Percentiles rank a stretch among this genome's conserved stretches.
Evolutionary conservation across 2,329 filamentous ascomycete species (phyloP).

Genomic region (Talaromyces amestolkiae): DNA sequence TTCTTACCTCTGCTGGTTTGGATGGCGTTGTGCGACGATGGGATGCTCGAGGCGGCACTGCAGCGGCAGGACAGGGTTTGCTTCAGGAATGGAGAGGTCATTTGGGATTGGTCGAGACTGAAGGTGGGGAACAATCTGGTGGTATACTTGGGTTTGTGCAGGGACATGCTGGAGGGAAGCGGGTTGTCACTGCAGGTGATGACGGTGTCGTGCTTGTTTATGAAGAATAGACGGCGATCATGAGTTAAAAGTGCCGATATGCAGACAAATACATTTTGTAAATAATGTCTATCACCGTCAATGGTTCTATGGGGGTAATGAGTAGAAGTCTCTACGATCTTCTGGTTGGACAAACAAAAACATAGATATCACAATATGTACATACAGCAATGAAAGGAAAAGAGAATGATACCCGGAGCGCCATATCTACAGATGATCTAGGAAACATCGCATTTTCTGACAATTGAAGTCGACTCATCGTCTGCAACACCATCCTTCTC

Average conservation of each 20-base stretch:
- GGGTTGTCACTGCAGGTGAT: conserved; percentile 86
- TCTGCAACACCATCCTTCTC: conserved; percentile 13
- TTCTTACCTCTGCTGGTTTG: conserved; percentile 85
- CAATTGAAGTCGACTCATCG: conserved; percentile 1
- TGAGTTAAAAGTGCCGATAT: not conserved
- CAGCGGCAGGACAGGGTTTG: conserved; percentile 66
- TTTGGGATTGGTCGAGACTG: conserved; percentile 39
- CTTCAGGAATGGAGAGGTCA: conserved; percentile 90
- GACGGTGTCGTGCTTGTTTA: conserved; percentile 58
- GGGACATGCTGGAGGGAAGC: conserved; percentile 62
- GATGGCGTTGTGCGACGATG: conserved; percentile 87
- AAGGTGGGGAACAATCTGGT: conserved; percentile 73
- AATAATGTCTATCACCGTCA: not conserved
- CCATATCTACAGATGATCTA: conserved; percentile 22
- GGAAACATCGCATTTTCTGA: conserved; percentile 11
- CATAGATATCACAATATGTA: conserved; percentile 20
- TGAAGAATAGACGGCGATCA: conserved; percentile 33
- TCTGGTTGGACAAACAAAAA: not conserved
- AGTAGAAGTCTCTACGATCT: not conserved
- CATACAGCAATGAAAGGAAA: conserved; percentile 20
- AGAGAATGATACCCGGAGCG: conserved; percentile 20
- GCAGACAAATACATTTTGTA: not conserved
- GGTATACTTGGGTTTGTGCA: conserved; percentile 91
- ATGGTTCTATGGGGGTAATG: not conserved
- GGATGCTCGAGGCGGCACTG: conserved; percentile 72